A percentile compares a stretch with the other conserved stretches of the same genome.
Conservation (phyloP, 805 yeast genomes). For the Kodamaea hsintzibuensis region DNA sequence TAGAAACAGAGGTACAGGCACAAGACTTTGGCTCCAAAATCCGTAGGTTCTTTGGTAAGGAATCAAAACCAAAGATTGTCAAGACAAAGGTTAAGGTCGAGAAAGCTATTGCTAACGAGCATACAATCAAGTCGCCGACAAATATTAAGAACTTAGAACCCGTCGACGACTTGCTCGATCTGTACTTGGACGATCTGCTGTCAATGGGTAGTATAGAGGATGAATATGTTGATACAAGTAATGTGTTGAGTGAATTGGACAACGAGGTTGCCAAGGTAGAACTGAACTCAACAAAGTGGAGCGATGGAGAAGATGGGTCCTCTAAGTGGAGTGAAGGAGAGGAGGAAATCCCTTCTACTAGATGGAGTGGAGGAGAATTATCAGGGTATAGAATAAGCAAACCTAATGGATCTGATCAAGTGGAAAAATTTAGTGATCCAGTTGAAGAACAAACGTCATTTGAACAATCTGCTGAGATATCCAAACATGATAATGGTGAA, state of each 20-base stretch:
- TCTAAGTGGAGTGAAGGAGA: neutral
- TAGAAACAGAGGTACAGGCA: neutral
- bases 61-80: slow-evolving; percentile 9
- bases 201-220: slow-evolving; percentile 23
- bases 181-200: slow-evolving; percentile 39
- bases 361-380: neutral
- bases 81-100: slow-evolving; percentile 4
- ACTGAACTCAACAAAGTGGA: neutral
- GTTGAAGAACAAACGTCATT: neutral
- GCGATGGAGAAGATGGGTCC: neutral
- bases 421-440: too few species aligned
- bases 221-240: slow-evolving; percentile 17
- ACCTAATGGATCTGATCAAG: too few species aligned
- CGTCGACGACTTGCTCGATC: slow-evolving; percentile 44
- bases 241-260: slow-evolving; percentile 12
- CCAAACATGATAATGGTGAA: too few species aligned
- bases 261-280: slow-evolving; percentile 5
- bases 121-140: slow-evolving; percentile 5
- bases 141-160: slow-evolving; percentile 27
- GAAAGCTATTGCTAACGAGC: neutral
- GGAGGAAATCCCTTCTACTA: neutral
- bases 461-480: neutral
- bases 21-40: slow-evolving; percentile 23
- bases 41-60: slow-evolving; percentile 28
- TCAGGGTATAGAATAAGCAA: neutral